Evolutionary conservation across 2,329 filamentous ascomycete species (phyloP).

Genomic region (Pseudocercospora fijiensis): DNA sequence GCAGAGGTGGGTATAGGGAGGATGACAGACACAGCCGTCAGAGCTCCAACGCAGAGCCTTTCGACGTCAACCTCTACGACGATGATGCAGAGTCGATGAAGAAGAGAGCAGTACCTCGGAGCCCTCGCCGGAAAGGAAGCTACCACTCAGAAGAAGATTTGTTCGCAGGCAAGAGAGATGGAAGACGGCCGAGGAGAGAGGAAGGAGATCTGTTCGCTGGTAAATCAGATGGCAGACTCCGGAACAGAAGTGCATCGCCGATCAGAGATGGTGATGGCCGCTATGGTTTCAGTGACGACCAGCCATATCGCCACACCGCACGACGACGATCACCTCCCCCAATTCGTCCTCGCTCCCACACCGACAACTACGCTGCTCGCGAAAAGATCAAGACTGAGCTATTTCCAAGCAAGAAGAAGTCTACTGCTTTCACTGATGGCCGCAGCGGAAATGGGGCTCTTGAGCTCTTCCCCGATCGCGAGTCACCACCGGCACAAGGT

Average conservation of each 20-base stretch:
- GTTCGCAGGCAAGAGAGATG: slow-evolving; percentile 16
- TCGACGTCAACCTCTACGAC: slow-evolving; percentile 80
- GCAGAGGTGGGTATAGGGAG: slow-evolving; percentile 61
- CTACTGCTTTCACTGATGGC: slow-evolving; percentile 17
- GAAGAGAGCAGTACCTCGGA: slow-evolving; percentile 7
- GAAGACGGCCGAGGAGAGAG: slow-evolving; percentile 19
- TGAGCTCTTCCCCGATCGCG: slow-evolving; percentile 33
- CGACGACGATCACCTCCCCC: slow-evolving; percentile 47
- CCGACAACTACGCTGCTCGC: slow-evolving; percentile 29
- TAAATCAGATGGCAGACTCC: slow-evolving; percentile 47
- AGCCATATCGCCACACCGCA: slow-evolving; percentile 46
- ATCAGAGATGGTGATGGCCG: slow-evolving; percentile 49
- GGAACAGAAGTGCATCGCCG: slow-evolving; percentile 62
- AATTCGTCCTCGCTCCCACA: slow-evolving; percentile 23
- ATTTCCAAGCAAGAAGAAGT: slow-evolving; percentile 34
- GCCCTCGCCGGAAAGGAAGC: slow-evolving; percentile 27
- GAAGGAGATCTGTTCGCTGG: slow-evolving; percentile 38
- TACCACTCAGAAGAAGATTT: slow-evolving; percentile 26
- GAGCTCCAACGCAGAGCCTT: slow-evolving; percentile 46
- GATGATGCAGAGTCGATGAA: slow-evolving; percentile 53
- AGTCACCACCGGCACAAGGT: slow-evolving; percentile 16
- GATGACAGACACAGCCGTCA: slow-evolving; percentile 40
- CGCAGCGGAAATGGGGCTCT: slow-evolving; percentile 16
- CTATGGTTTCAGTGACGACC: slow-evolving; percentile 51
- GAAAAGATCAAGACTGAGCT: slow-evolving; percentile 43